Evolutionary conservation across 1,139 yeast species (phyloP).

Genomic region (Magnusiomyces tetraspermus): DNA sequence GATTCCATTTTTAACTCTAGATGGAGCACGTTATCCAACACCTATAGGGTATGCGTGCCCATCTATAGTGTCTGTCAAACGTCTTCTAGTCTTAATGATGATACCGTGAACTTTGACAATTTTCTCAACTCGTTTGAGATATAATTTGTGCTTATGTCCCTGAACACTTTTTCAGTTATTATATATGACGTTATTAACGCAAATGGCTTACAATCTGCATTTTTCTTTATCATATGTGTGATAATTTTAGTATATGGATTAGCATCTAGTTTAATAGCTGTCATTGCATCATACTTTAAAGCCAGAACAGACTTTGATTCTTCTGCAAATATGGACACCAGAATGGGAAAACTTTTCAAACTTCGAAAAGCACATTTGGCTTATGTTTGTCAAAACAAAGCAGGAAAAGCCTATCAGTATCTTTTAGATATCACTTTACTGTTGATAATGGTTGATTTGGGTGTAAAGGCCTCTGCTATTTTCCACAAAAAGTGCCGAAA

Average conservation of each 20-base stretch:
- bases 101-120: slow-evolving; percentile 75
- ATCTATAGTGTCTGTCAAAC: slow-evolving; percentile 58
- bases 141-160: slow-evolving; percentile 80
- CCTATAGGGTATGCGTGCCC: slow-evolving; percentile 83
- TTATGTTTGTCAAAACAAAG: slow-evolving; percentile 16
- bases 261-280: slow-evolving; percentile 75
- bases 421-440: slow-evolving; percentile 38
- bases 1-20: slow-evolving; percentile 46
- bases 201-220: slow-evolving; percentile 66
- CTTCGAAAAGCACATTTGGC: slow-evolving; percentile 15
- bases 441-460: slow-evolving; percentile 41
- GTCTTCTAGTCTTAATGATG: slow-evolving; percentile 60
- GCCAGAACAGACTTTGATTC: slow-evolving; percentile 25
- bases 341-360: not conserved
- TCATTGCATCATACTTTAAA: slow-evolving; percentile 66
- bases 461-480: slow-evolving; percentile 41
- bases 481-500: slow-evolving; percentile 7
- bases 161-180: slow-evolving; percentile 82
- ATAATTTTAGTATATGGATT: slow-evolving; percentile 79
- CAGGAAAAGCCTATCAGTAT: slow-evolving; percentile 19
- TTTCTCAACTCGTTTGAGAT: slow-evolving; percentile 71
- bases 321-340: slow-evolving; percentile 1
- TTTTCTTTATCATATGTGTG: slow-evolving; percentile 64
- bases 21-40: slow-evolving; percentile 39
- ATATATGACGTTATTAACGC: slow-evolving; percentile 83